Conservation (phyloP, 768 basidiomycete genomes). For the Lactarius trivialis region DNA sequence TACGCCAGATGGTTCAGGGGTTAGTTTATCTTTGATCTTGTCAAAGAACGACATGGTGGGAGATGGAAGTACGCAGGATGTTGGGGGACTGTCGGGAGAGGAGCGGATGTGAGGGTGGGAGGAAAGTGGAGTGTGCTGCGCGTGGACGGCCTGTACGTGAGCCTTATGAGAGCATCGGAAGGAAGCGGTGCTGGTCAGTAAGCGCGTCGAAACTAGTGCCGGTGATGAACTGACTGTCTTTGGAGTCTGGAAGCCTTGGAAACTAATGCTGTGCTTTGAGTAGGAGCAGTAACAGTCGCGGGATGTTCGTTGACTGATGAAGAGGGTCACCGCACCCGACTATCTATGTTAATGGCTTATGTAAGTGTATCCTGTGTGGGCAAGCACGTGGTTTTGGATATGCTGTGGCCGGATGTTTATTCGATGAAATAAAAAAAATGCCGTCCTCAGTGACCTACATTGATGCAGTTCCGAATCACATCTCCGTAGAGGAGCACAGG, state of each 20-base stretch:
- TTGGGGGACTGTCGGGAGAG: background rate
- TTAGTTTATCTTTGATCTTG: slow-evolving; percentile 46
- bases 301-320: background rate
- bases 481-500: slow-evolving; percentile 62
- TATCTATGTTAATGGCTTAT: background rate
- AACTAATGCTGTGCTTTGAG: background rate
- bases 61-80: background rate
- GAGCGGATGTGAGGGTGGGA: background rate
- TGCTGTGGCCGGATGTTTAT: background rate
- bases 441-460: slow-evolving; percentile 34
- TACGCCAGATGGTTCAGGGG: slow-evolving; percentile 37
- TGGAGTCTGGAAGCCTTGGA: background rate
- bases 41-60: slow-evolving; percentile 49
- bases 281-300: background rate
- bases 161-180: background rate
- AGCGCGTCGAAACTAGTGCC: background rate
- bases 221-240: background rate
- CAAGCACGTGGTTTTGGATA: background rate
- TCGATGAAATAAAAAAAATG: slow-evolving; percentile 7
- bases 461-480: slow-evolving; percentile 36
- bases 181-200: background rate
- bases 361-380: background rate
- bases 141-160: background rate
- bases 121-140: background rate
- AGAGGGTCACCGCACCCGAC: background rate